A percentile compares a stretch with the other conserved stretches of the same genome.
These are phyloP conservation scores for Cordyceps javanica DNA, from an alignment of 2,329 filamentous ascomycete genomes.

Conservation along the genomic window DNA sequence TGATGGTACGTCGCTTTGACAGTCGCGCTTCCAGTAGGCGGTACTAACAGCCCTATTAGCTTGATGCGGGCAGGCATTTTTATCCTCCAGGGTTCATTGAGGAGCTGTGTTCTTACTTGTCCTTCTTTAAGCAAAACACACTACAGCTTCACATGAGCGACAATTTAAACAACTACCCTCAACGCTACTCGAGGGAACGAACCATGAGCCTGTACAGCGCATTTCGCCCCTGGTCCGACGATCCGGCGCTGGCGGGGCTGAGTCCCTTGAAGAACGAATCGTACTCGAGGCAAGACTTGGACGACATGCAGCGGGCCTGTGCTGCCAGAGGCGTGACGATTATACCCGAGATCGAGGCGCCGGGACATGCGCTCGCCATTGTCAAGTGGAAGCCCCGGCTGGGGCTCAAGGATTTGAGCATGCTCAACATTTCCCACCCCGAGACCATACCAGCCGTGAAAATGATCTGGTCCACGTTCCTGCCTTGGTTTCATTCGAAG, in stretches of 20 bases:
- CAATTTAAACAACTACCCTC: constrained; percentile 39
- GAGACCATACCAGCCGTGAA: constrained; percentile 45
- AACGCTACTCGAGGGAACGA: constrained; percentile 39
- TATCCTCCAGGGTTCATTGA: constrained; percentile 48
- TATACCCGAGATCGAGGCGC: constrained; percentile 54
- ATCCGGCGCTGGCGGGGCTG: constrained; percentile 39
- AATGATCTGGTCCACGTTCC: constrained; percentile 44
- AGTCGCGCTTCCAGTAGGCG: not conserved
- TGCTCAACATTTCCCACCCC: constrained; percentile 39
- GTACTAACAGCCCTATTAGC: constrained; percentile 6
- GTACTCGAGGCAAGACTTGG: constrained; percentile 44
- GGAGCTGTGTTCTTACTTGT: constrained; percentile 53
- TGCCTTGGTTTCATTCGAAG: constrained; percentile 50
- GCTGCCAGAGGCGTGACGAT: constrained; percentile 50
- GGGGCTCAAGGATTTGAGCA: constrained; percentile 40
- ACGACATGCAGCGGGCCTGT: constrained; percentile 45
- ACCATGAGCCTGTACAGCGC: constrained; percentile 46
- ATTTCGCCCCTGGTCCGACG: constrained; percentile 47
- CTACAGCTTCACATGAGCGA: constrained; percentile 54
- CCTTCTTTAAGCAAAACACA: constrained; percentile 55
- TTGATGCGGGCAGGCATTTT: constrained; percentile 50
- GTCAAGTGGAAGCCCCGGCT: constrained; percentile 52
- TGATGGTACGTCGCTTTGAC: constrained; percentile 24
- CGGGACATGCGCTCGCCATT: constrained; percentile 49
- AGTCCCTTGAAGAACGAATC: constrained; percentile 48